Base-by-base conservation (phyloP, 345 rosid genomes). In the Eucalyptus leucophloia region DNA sequence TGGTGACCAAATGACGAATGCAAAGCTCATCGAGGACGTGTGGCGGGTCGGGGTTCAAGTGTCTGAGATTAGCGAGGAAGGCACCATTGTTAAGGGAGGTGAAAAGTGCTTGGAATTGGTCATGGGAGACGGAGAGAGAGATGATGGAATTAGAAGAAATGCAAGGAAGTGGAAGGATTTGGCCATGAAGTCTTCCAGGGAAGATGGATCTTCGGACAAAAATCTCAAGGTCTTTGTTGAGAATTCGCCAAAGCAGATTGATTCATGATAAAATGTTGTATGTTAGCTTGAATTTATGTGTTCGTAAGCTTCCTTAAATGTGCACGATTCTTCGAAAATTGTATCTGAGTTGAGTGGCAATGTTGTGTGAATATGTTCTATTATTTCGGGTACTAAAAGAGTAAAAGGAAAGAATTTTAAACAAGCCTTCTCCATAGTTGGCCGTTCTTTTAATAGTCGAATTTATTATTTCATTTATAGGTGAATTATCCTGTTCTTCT, bases 91-190 rank as follows among this genome's bases (percentile, higher is more conserved):
- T 24, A 89, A 60, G 62, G 89, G 91, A 58, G 90, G 91, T 23
- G 94, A 93, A 92, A 67, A 67, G 80, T 67, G 92, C 42, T 67
- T 93, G 86, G 93, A 90, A 42, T 32, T 90, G 44, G 92, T 92
- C 65, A 89, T 92, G 94, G 93, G 88, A 51, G 86, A 67, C 12
- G 91, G 77, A 15, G 90, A 90, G 30, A 53, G 72, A 67, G 91
- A 89, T 24, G 83, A 89, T 53, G 42, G 80, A 32, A 77, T 92
- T 34, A 89, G 92, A 49, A 34, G 23, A n/a, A 92, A 91, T 58
- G 88, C 92, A 9, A 50, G 13, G 86, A 91, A 91, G 56, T 91
- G 95, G 95, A 93, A 53, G 89, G 88, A 62, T 17, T 60, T 89
- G 87, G 93, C 93, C 37, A 62, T 50, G 88, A 82, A 91, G n/a